Conservation (phyloP, 495 filamentous ascomycete species). For the Penicillium samsonianum region DNA sequence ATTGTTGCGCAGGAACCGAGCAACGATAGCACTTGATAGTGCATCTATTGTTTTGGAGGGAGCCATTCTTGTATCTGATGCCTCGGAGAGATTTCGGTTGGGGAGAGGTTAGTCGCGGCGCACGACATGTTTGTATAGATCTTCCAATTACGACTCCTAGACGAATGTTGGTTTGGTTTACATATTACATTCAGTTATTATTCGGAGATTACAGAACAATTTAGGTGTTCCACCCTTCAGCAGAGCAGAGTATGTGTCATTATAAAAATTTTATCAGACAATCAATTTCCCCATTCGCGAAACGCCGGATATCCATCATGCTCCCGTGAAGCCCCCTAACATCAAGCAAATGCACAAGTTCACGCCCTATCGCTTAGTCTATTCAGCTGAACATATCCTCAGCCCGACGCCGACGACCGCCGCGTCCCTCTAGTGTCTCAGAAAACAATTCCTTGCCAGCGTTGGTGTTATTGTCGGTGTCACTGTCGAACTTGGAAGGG, state of each 20-base stretch:
- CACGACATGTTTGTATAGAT: not conserved
- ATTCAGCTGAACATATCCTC: constrained; percentile 54
- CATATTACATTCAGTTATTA: not conserved
- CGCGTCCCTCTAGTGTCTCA: constrained; percentile 52
- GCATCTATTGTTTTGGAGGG: constrained; percentile 26
- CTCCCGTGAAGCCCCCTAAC: constrained; percentile 14
- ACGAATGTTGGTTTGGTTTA: not conserved
- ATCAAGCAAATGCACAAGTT: constrained; percentile 11
- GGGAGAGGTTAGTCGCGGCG: not conserved
- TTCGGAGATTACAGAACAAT: not conserved
- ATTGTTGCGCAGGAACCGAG: constrained; percentile 62
- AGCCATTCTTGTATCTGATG: constrained; percentile 17
- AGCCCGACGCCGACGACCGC: constrained; percentile 48
- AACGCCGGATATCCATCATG: constrained; percentile 27
- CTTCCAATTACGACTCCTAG: not conserved
- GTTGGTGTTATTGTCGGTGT: constrained; percentile 48
- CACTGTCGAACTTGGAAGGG: constrained; percentile 56
- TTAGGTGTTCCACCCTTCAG: not conserved
- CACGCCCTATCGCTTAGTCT: not conserved
- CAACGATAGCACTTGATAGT: constrained; percentile 54
- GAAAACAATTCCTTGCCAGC: constrained; percentile 71
- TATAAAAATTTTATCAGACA: constrained; percentile 17
- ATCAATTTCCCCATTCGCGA: constrained; percentile 6
- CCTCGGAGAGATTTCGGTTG: constrained; percentile 4
- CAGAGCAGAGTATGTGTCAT: constrained; percentile 16